phyloP scores from a whole-genome alignment of 495 filamentous ascomycete species.

The Xylaria bambusicola region DNA sequence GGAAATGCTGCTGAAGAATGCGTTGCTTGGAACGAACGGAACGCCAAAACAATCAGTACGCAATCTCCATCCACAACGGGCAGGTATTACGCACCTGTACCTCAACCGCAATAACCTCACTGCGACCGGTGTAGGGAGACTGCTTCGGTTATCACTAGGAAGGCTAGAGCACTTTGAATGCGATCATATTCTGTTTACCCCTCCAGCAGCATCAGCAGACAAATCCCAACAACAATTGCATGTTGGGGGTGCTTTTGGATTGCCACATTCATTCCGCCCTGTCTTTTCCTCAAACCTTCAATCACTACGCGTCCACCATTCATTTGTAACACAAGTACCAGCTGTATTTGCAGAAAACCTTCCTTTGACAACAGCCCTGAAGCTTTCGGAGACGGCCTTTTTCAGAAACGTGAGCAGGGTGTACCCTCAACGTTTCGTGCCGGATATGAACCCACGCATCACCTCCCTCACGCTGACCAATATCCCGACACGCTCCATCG shows the following conservation, averaged over 20 bases:
- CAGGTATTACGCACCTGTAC: conserved; percentile 46
- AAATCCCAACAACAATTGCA: conserved; percentile 15
- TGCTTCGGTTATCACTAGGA: conserved; percentile 36
- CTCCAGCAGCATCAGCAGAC: background rate
- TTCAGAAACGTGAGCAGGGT: conserved; percentile 36
- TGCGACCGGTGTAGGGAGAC: conserved; percentile 27
- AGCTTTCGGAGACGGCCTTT: conserved; percentile 41
- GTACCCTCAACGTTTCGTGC: conserved; percentile 44
- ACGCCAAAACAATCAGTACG: conserved; percentile 4
- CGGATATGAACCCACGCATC: conserved; percentile 50
- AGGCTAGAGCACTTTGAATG: conserved; percentile 49
- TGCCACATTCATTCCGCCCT: conserved; percentile 46
- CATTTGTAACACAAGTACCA: conserved; percentile 47
- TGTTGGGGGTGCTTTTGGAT: conserved; percentile 38
- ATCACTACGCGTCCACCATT: conserved; percentile 49
- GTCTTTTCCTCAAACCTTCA: conserved; percentile 47
- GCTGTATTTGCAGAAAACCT: conserved; percentile 29
- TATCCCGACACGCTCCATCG: conserved; percentile 44
- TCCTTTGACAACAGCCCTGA: conserved; percentile 26
- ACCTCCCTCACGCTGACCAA: conserved; percentile 40
- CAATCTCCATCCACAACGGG: conserved; percentile 3
- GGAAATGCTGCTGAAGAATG: conserved; percentile 25
- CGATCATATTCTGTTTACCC: conserved; percentile 27
- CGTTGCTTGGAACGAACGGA: background rate
- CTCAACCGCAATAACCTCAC: conserved; percentile 43